Evolutionary conservation across 768 basidiomycete genomes (phyloP).

Genomic region (Macrolepiota albuminosa): DNA sequence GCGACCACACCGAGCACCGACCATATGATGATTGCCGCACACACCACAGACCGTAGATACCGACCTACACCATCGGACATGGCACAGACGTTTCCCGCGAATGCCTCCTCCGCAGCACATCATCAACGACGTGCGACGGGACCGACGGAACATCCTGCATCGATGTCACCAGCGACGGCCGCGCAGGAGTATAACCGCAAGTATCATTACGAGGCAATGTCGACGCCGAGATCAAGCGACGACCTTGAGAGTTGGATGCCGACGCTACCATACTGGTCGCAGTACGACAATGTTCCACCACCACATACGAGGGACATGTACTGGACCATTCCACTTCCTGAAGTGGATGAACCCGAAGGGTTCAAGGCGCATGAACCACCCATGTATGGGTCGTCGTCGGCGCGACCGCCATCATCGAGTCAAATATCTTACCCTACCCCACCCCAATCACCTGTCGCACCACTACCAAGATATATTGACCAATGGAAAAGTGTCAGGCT

Average conservation of each 20-base stretch:
- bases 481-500: not conserved
- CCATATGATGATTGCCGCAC: conserved; percentile 2
- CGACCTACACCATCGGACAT: not conserved
- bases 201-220: not conserved
- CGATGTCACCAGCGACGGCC: not conserved
- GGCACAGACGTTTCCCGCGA: not conserved
- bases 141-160: not conserved
- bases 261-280: not conserved
- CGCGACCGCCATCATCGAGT: not conserved
- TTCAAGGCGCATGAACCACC: not conserved
- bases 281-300: not conserved
- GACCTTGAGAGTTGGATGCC: not conserved
- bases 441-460: not conserved
- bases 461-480: not conserved
- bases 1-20: conserved; percentile 7
- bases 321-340: conserved; percentile 9
- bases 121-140: not conserved
- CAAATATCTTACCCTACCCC: conserved; percentile 1
- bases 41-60: not conserved
- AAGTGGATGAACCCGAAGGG: not conserved
- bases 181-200: not conserved
- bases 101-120: not conserved
- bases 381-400: not conserved
- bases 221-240: not conserved
- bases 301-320: conserved; percentile 9